Evolutionary conservation across 2,329 filamentous ascomycete species (phyloP), one percentile per base, ranked within the genome.

Genomic region (Pyricularia grisea): DNA sequence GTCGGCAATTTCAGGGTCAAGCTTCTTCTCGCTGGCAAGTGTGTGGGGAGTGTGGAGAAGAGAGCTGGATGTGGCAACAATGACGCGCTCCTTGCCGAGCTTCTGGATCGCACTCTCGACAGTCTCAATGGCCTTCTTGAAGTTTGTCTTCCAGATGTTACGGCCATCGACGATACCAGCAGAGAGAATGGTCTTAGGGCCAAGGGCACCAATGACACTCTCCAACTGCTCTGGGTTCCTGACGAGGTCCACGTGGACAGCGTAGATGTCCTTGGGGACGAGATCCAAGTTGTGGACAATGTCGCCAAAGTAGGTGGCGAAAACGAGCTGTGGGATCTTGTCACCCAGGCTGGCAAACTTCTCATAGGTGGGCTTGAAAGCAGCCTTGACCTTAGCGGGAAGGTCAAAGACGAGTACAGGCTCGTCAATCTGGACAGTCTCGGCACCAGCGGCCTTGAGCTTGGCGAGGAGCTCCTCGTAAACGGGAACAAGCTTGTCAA

Each of bases 121-220:
- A 73, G 85, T 88, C 86, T 95, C 94, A 73, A 99, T 96, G 78
- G 95, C 93, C 77, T 88, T 89, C 88, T 97, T 92, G 85, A 97
- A 91, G 90, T 98, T 97, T 84, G 93, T 97, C 92, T 99, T 99
- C 95, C 95, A 99, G 87, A 99, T 98, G 88, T 99, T 99, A 78
- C 95, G 93, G 77, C 95, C 95, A 77, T 99, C 94, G 74, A 99
- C 95, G 76, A 99, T 92, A 92, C 95, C 95, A 73, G 90, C 91
- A 74, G 95, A 99, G 74, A 99, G 90, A 75, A 93, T 82, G 79
- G 97, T 96, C 81, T 93, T 93, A 79, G 92, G 83, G 80, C 93
- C 93, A 73, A 99, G 89, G 77, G 93, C 90, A 77, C 84, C 86
- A 75, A 93, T 81, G 77, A 99, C 93, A 74, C 90, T 88, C 72